phyloP scores from a whole-genome alignment of 2,329 filamentous ascomycete genomes.

The Ampelomyces quisqualis region DNA sequence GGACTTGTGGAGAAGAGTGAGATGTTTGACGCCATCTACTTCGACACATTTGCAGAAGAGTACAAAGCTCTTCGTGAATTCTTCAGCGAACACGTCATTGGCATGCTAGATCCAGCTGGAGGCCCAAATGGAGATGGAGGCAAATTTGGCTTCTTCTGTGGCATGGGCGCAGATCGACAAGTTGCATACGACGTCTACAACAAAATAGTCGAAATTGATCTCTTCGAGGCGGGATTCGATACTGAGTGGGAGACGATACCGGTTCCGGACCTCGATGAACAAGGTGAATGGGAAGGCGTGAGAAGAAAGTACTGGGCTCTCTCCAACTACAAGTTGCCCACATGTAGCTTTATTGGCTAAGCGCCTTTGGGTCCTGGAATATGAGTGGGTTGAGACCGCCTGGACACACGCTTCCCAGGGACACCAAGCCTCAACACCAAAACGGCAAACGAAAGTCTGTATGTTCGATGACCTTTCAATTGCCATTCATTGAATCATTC shows the following conservation, averaged over 20 bases:
- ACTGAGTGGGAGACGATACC: slow-evolving; percentile 79
- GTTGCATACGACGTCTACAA: slow-evolving; percentile 97
- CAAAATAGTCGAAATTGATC: slow-evolving; percentile 83
- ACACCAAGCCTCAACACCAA: too few relatives aligned
- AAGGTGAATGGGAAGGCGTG: slow-evolving; percentile 85
- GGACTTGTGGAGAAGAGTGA: slow-evolving; percentile 47
- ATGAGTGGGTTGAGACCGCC: too few relatives aligned
- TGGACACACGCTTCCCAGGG: too few relatives aligned
- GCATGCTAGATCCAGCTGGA: slow-evolving; percentile 64
- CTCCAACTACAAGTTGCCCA: slow-evolving; percentile 71
- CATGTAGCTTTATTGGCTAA: slow-evolving; percentile 72
- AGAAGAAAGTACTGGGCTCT: slow-evolving; percentile 88
- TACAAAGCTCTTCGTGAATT: slow-evolving; percentile 83
- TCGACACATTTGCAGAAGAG: slow-evolving; percentile 95
- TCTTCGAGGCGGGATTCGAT: slow-evolving; percentile 85
- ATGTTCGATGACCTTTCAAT: not conserved
- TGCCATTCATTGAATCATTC: slow-evolving; percentile 20
- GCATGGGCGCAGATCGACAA: slow-evolving; percentile 85
- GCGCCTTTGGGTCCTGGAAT: too few relatives aligned
- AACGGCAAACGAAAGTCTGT: not conserved
- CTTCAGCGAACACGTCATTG: slow-evolving; percentile 84
- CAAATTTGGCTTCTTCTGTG: slow-evolving; percentile 65
- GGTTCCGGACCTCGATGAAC: slow-evolving; percentile 69
- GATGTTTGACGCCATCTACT: slow-evolving; percentile 68
- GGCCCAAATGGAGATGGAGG: slow-evolving; percentile 47